Conservation (phyloP, 768 basidiomycete genomes). For the Lactifluus piperatus region DNA sequence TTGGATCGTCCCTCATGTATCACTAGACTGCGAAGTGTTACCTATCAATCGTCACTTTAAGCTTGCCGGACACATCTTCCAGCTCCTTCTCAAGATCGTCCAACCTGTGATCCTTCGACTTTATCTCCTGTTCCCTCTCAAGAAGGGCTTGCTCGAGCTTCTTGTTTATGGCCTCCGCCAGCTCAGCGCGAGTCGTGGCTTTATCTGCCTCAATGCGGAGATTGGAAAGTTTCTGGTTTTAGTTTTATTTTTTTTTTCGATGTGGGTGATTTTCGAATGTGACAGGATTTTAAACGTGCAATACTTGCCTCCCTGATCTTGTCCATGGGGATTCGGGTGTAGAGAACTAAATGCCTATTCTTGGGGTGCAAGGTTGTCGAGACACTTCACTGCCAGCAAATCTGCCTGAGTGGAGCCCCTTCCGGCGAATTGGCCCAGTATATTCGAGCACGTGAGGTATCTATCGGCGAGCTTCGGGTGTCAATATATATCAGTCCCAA, state of each 20-base stretch:
- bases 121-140: slow-evolving; percentile 12
- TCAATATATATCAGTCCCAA: too few species aligned
- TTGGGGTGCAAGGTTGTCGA: slow-evolving; percentile 2
- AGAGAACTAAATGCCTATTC: background rate
- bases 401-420: background rate
- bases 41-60: background rate
- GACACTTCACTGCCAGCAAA: background rate
- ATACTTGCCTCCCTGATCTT: slow-evolving; percentile 9
- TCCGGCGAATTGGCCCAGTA: background rate
- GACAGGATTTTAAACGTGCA: too few species aligned
- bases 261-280: background rate
- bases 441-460: background rate
- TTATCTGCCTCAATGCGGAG: slow-evolving; percentile 11
- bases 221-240: slow-evolving; percentile 12
- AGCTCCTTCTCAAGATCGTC: background rate
- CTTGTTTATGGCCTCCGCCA: slow-evolving; percentile 4
- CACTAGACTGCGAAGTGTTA: background rate
- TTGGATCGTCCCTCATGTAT: background rate
- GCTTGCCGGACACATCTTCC: background rate
- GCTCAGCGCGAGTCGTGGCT: slow-evolving; percentile 2
- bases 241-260: too few species aligned
- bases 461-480: too few species aligned
- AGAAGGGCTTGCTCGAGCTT: slow-evolving; percentile 11
- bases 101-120: slow-evolving; percentile 14
- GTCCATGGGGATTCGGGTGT: slow-evolving; percentile 2